A percentile compares a stretch with the other conserved stretches of the same genome.
These are phyloP conservation scores for Aspergillus puulaauensis DNA, from an alignment of 2,329 filamentous ascomycete species.

Conservation along the genomic window DNA sequence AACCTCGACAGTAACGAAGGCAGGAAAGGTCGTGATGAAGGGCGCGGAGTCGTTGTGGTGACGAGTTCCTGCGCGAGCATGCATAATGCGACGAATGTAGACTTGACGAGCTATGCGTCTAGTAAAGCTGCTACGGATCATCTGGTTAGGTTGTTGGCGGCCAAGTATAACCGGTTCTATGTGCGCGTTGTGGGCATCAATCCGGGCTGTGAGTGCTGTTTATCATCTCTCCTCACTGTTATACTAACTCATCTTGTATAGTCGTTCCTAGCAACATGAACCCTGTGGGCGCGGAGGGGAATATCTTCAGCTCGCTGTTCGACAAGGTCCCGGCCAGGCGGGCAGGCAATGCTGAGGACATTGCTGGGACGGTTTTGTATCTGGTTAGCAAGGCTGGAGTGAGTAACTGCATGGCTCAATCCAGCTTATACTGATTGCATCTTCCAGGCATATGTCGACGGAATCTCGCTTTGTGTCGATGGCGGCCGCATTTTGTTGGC, in stretches of 20 bases:
- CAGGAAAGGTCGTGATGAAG: conserved; percentile 27
- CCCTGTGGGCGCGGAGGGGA: conserved; percentile 40
- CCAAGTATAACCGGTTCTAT: conserved; percentile 49
- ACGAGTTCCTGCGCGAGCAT: conserved; percentile 55
- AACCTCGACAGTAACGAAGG: conserved; percentile 22
- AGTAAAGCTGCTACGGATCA: conserved; percentile 56
- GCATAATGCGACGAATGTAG: conserved; percentile 54
- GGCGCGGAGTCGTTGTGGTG: conserved; percentile 49
- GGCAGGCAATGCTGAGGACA: conserved; percentile 41
- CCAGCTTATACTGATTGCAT: background rate
- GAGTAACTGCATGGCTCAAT: conserved; percentile 15
- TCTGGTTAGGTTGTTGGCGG: conserved; percentile 49
- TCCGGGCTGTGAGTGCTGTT: conserved; percentile 41
- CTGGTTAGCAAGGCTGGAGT: conserved; percentile 44
- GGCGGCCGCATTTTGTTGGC: background rate
- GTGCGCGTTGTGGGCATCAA: conserved; percentile 47
- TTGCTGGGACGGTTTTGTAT: conserved; percentile 46
- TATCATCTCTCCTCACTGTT: background rate
- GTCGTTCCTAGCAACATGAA: conserved; percentile 49
- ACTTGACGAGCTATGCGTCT: conserved; percentile 52
- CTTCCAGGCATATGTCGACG: background rate
- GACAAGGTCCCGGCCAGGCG: conserved; percentile 42
- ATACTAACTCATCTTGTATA: conserved; percentile 8
- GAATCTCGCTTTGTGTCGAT: background rate
- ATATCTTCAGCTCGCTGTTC: conserved; percentile 44